Conservation (phyloP, 2,329 filamentous ascomycete species). For the Pseudogymnoascus sp. region DNA sequence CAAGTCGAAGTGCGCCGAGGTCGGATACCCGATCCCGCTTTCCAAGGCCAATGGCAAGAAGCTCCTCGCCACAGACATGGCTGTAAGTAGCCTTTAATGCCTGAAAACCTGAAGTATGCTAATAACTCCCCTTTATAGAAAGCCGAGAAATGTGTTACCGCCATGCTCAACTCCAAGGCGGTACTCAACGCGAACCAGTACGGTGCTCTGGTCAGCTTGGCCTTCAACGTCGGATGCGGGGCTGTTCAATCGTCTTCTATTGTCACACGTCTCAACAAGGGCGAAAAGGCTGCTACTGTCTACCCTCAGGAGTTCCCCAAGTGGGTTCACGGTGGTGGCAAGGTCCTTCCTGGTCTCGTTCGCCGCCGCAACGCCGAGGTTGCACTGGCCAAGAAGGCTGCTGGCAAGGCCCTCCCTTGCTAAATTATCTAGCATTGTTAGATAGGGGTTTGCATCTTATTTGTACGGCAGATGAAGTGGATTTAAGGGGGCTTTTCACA, state of each 20-base stretch:
- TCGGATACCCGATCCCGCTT: constrained; percentile 40
- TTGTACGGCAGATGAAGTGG: background rate
- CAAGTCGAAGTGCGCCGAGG: constrained; percentile 36
- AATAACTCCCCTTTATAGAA: constrained; percentile 14
- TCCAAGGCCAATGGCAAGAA: constrained; percentile 34
- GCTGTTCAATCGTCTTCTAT: constrained; percentile 35
- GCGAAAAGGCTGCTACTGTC: constrained; percentile 36
- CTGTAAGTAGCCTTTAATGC: constrained; percentile 18
- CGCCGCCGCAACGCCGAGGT: constrained; percentile 40
- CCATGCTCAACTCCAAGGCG: constrained; percentile 30
- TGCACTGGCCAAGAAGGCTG: constrained; percentile 29
- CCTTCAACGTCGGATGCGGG: constrained; percentile 44
- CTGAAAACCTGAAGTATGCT: background rate
- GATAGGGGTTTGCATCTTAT: background rate
- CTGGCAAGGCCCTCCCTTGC: background rate
- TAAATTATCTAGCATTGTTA: background rate
- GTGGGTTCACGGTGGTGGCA: constrained; percentile 38
- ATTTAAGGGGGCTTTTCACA: background rate
- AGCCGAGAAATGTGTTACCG: constrained; percentile 35
- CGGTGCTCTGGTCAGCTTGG: constrained; percentile 44
- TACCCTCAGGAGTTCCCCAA: constrained; percentile 39
- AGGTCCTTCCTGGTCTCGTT: constrained; percentile 35
- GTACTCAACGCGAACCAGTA: constrained; percentile 45
- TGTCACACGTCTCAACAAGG: constrained; percentile 37
- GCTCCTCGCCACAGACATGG: constrained; percentile 36